phyloP scores from a whole-genome alignment of 75 land plant species.

The Chamaecyparis obtusa region DNA sequence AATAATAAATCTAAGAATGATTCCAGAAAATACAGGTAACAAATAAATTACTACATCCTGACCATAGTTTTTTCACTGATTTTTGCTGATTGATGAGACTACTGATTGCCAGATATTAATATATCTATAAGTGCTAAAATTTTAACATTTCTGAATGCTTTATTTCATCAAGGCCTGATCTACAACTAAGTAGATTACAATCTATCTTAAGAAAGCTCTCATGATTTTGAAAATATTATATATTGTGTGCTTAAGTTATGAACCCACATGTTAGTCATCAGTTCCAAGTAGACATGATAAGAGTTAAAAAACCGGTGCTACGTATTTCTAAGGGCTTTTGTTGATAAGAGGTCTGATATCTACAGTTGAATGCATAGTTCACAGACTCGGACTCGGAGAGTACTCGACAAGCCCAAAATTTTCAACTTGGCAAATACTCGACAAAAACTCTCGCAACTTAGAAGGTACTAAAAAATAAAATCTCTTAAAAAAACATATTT shows the following conservation, averaged over 20 bases:
- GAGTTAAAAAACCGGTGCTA: neutral
- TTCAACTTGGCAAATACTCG: too few species aligned
- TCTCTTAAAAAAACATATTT: too few species aligned
- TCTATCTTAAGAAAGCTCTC: neutral
- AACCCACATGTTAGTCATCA: too few species aligned
- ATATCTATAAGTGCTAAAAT: neutral
- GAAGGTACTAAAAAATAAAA: too few species aligned
- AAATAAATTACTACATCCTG: neutral
- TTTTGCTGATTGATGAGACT: neutral
- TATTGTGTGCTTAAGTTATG: neutral
- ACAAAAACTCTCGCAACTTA: too few species aligned
- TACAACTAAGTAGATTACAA: neutral
- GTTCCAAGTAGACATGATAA: too few species aligned
- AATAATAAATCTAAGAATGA: too few species aligned
- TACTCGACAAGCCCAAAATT: too few species aligned
- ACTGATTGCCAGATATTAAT: neutral
- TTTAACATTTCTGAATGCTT: neutral
- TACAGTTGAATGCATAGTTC: neutral
- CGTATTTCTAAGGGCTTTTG: neutral
- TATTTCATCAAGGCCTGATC: neutral
- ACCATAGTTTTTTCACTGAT: neutral
- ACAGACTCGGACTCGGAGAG: too few species aligned
- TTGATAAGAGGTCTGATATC: neutral
- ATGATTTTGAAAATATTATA: neutral
- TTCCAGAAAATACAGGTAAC: neutral